phyloP scores from a whole-genome alignment of 108 stramenopile genomes.

The Nitzschia sp. region DNA sequence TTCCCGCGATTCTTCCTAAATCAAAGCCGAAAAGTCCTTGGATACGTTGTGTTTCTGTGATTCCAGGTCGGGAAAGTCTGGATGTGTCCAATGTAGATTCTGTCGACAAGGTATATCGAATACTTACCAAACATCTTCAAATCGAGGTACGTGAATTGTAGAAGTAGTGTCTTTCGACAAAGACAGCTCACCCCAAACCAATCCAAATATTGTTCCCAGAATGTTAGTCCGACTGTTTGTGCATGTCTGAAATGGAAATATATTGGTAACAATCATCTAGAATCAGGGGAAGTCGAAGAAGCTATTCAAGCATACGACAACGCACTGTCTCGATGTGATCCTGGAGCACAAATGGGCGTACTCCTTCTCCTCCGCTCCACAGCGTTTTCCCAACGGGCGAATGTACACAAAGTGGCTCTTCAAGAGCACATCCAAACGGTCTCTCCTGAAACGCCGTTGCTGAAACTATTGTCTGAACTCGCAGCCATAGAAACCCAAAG shows the following conservation, averaged over 20 bases:
- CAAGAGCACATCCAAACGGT: slow-evolving; percentile 31
- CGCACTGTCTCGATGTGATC: slow-evolving; percentile 41
- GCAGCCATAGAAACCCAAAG: slow-evolving; percentile 7
- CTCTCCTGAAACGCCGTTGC: slow-evolving; percentile 28
- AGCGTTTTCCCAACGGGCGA: slow-evolving; percentile 62
- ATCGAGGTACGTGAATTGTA: slow-evolving; percentile 38
- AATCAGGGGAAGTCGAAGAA: slow-evolving; percentile 48
- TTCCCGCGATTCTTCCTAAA: slow-evolving; percentile 58
- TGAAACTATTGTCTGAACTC: slow-evolving; percentile 42
- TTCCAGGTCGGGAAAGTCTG: slow-evolving; percentile 11
- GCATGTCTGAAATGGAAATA: slow-evolving; percentile 77
- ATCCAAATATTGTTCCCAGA: not conserved
- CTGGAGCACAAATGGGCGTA: slow-evolving; percentile 47
- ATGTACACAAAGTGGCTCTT: slow-evolving; percentile 51
- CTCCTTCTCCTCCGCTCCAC: slow-evolving; percentile 64
- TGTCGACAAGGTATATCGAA: slow-evolving; percentile 78
- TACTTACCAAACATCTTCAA: slow-evolving; percentile 74
- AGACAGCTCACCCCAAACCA: too few relatives aligned
- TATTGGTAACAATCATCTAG: slow-evolving; percentile 69
- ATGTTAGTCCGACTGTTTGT: slow-evolving; percentile 52
- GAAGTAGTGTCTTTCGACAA: too few relatives aligned
- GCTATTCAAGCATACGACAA: slow-evolving; percentile 70
- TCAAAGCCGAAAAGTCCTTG: slow-evolving; percentile 57
- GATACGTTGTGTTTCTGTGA: slow-evolving; percentile 61
- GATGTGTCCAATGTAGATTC: slow-evolving; percentile 64